Percentiles rank a stretch among this genome's conserved stretches.
Conservation (phyloP, 2,329 filamentous ascomycete species). For the Cladosporium halotolerans region DNA sequence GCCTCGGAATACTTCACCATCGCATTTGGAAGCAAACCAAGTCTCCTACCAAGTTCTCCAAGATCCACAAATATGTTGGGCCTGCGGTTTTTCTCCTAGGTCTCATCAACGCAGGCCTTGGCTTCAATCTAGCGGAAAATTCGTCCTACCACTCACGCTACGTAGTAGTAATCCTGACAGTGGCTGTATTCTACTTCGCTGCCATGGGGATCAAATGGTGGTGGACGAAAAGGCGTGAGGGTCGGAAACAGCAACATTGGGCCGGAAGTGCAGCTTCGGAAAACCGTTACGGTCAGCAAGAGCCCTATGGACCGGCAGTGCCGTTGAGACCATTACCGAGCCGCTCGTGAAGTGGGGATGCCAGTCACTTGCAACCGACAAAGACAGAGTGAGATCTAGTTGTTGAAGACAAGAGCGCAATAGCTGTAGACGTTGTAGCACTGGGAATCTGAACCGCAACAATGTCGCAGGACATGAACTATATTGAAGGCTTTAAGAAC, state of each 20-base stretch:
- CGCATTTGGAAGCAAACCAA: slow-evolving; percentile 39
- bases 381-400: too few species aligned
- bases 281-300: too few species aligned
- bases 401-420: too few species aligned
- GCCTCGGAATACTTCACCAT: slow-evolving; percentile 52
- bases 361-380: too few species aligned
- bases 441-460: too few species aligned
- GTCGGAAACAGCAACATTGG: not conserved
- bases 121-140: slow-evolving; percentile 52
- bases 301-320: too few species aligned
- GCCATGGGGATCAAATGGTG: not conserved
- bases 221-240: not conserved
- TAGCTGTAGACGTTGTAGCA: too few species aligned
- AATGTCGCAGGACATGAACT: too few species aligned
- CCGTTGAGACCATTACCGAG: too few species aligned
- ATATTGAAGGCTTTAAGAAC: too few species aligned
- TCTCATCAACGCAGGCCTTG: slow-evolving; percentile 52
- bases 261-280: not conserved
- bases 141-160: slow-evolving; percentile 5
- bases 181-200: slow-evolving; percentile 1
- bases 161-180: not conserved
- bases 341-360: too few species aligned
- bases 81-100: slow-evolving; percentile 49
- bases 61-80: slow-evolving; percentile 53
- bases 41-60: slow-evolving; percentile 45